Percentiles rank a stretch among this genome's conserved stretches.
Evolutionary conservation across 163 green algal species (phyloP).

Genomic region (Dunaliella salina): DNA sequence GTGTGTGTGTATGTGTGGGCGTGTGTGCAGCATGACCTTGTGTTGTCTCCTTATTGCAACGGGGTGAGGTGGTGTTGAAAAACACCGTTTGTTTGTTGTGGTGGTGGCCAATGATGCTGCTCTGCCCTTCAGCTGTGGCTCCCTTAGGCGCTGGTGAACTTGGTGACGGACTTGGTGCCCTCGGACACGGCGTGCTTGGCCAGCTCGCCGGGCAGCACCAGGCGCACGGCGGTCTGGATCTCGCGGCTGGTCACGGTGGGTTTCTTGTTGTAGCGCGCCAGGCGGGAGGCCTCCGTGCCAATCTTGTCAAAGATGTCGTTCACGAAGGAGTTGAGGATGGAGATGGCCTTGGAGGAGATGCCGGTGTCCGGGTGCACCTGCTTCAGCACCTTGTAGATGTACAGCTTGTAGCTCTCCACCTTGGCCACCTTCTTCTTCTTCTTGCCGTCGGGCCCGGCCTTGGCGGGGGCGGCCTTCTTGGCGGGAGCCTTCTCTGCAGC

Average conservation of each 20-base stretch:
- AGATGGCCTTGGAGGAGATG: conserved; percentile 65
- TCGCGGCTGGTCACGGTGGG: conserved; percentile 80
- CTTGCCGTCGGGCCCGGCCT: conserved; percentile 10
- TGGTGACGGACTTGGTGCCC: conserved; percentile 93
- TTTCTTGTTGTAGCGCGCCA: conserved; percentile 83
- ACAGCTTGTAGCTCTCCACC: conserved; percentile 36
- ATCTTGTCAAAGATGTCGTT: conserved; percentile 92
- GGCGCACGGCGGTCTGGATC: conserved; percentile 71
- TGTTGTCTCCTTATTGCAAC: too few species aligned
- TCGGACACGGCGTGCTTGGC: conserved; percentile 88
- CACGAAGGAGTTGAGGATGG: conserved; percentile 82
- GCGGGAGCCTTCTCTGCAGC: conserved; percentile 11
- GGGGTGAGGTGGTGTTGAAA: conserved; percentile 2
- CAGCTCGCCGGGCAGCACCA: conserved; percentile 84
- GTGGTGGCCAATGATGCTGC: too few species aligned
- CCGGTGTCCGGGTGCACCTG: conserved; percentile 79
- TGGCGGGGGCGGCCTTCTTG: conserved; percentile 16
- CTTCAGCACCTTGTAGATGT: conserved; percentile 37
- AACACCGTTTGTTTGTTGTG: neutral
- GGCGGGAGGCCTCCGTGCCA: conserved; percentile 69
- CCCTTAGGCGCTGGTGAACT: conserved; percentile 82
- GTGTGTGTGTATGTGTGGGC: too few species aligned
- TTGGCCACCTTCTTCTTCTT: conserved; percentile 19
- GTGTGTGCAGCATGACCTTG: too few species aligned
- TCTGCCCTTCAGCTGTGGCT: too few species aligned